These are phyloP conservation scores for Stemphylium lycopersici DNA, from an alignment of 2,329 filamentous ascomycete genomes.

Conservation along the genomic window DNA sequence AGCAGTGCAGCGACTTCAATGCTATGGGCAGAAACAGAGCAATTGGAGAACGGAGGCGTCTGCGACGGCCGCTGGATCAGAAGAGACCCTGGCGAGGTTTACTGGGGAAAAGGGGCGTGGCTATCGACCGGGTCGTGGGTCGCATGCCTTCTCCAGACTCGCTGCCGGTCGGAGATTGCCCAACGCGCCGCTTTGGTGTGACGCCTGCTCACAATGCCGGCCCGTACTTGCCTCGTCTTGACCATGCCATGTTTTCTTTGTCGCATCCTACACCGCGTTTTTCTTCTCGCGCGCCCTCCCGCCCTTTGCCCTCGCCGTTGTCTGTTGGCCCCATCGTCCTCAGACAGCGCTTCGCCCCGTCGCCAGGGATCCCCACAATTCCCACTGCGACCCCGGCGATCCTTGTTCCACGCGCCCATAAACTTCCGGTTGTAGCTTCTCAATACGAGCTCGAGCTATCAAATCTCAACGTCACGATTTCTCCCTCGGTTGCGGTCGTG, in stretches of 20 bases:
- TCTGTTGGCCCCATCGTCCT: neutral
- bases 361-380: conserved; percentile 1
- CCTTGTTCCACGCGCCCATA: conserved; percentile 19
- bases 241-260: neutral
- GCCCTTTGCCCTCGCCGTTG: neutral
- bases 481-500: conserved; percentile 1
- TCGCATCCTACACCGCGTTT: conserved; percentile 2
- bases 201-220: conserved; percentile 33
- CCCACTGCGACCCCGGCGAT: conserved; percentile 1
- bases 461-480: neutral
- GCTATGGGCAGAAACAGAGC: conserved; percentile 16
- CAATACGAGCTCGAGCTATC: neutral
- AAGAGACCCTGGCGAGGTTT: conserved; percentile 18
- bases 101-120: conserved; percentile 30
- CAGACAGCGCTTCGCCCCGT: neutral
- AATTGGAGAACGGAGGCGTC: conserved; percentile 23
- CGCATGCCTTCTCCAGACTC: conserved; percentile 20
- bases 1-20: conserved; percentile 18
- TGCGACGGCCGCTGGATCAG: conserved; percentile 18
- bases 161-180: conserved; percentile 30
- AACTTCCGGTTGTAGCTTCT: conserved; percentile 5
- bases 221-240: conserved; percentile 16
- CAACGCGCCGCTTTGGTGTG: conserved; percentile 20
- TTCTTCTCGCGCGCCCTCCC: neutral
- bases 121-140: conserved; percentile 19